Percentiles rank a stretch among this genome's conserved stretches.
These are phyloP conservation scores for Tuber umbilicatum DNA, from an alignment of 495 filamentous ascomycete species.

Conservation along the genomic window DNA sequence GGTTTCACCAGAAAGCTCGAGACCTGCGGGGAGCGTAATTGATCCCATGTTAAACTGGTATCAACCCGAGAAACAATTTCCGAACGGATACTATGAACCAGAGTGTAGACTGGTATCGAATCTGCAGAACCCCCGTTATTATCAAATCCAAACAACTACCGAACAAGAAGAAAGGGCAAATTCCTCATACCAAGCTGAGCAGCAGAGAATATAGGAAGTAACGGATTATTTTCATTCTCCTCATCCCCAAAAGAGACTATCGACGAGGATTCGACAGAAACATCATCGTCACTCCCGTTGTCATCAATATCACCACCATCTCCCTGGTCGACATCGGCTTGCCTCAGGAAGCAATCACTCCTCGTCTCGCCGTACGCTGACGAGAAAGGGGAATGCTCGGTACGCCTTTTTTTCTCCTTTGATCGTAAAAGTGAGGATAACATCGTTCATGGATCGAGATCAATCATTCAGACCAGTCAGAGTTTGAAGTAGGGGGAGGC, in stretches of 20 bases:
- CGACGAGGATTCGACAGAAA: slow-evolving; percentile 9
- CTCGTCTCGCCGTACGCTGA: slow-evolving; percentile 44
- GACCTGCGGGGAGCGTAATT: slow-evolving; percentile 86
- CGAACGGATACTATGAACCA: slow-evolving; percentile 79
- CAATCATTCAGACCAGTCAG: slow-evolving; percentile 1
- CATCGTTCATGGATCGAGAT: slow-evolving; percentile 41
- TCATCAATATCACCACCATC: background rate
- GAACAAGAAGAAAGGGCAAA: background rate
- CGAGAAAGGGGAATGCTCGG: slow-evolving; percentile 50
- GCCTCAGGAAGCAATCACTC: slow-evolving; percentile 21
- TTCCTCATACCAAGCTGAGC: slow-evolving; percentile 61
- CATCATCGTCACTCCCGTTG: slow-evolving; percentile 8
- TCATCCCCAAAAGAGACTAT: slow-evolving; percentile 49
- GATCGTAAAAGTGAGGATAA: slow-evolving; percentile 49
- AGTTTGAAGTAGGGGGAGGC: background rate
- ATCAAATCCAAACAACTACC: slow-evolving; percentile 10
- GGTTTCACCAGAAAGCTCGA: slow-evolving; percentile 94
- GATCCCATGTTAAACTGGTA: slow-evolving; percentile 90
- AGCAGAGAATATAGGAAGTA: slow-evolving; percentile 78
- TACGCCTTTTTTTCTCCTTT: slow-evolving; percentile 40
- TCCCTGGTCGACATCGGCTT: background rate
- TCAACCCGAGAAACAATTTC: slow-evolving; percentile 76
- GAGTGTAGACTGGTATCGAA: slow-evolving; percentile 74
- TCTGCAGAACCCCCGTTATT: slow-evolving; percentile 46
- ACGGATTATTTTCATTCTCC: slow-evolving; percentile 52